Base-by-base conservation (phyloP, 768 basidiomycete genomes). In the Inosperma sp. region DNA sequence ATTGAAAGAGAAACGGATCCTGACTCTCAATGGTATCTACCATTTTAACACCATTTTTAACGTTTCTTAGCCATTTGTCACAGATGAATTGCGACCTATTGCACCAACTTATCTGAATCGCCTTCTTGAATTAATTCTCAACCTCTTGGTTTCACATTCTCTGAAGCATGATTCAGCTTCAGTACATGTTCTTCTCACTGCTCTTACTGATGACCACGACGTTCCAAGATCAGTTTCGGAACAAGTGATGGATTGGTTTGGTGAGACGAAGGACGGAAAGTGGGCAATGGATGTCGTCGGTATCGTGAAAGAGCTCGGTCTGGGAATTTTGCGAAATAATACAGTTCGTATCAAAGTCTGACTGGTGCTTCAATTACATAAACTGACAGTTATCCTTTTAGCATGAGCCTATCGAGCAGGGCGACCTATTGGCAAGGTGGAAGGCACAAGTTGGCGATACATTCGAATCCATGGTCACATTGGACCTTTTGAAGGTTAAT, bases 231-330 rank as follows among this genome's bases (percentile, higher is more conserved):
- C 71, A 2, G 77, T 93, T 23, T 76, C 81, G 7, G 68, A 62
- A 6, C 89, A 92, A 62, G 75, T 93, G 22, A 80, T 96, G 73
- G 62, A 68, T 0, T 94, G 94, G 85, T 97, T 95, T 57, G 93
- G 92, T 13, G 69, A 51, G 17, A 51, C 50, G 9, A 59, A 67
- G 13, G 71, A 72, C 14, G 80, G 71, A 3, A 67, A 65, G 35
- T 93, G 92, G 90, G 74, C 63, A 34, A 80, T 88, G 76, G 76
- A 93, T 49, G 72, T 76, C 26, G 65, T 71, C 5, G 72, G 72
- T 2, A 70, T 89, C 13, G 77, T 93, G 6, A 79, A 72, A 53
- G 85, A 94, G 62, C 70, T 95, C 13, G 95, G 94, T 1, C 56
- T 89, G 44, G 85, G 85, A 0, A 72, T 94, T 21, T 66, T 98